Evolutionary conservation across 495 filamentous ascomycete species (phyloP).

Genomic region (Mycothermus thermophilus): DNA sequence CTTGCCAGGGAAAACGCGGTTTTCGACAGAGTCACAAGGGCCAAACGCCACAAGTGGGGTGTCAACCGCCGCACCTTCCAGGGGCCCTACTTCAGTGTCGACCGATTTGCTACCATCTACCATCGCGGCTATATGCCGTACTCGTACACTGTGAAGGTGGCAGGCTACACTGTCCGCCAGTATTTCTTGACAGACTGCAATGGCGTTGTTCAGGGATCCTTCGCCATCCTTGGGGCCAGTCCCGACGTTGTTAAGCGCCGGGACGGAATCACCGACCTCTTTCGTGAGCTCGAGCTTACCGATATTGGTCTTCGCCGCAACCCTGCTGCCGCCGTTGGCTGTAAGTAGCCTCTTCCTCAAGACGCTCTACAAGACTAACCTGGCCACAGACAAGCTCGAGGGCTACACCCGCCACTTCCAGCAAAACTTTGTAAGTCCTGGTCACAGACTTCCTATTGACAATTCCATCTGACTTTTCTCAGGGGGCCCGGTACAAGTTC

Average conservation of each 20-base stretch:
- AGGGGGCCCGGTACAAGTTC: conserved; percentile 79
- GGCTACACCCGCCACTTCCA: conserved; percentile 53
- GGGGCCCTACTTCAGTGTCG: not conserved
- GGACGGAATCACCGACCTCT: conserved; percentile 51
- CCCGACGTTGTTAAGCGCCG: conserved; percentile 29
- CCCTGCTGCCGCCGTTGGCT: conserved; percentile 19
- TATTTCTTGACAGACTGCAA: conserved; percentile 22
- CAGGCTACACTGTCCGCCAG: conserved; percentile 15
- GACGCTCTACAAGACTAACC: too few relatives aligned
- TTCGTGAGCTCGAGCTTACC: conserved; percentile 41
- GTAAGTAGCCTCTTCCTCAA: too few relatives aligned
- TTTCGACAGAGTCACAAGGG: conserved; percentile 1
- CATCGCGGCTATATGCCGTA: conserved; percentile 1
- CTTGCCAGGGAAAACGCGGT: conserved; percentile 6
- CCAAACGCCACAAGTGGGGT: not conserved
- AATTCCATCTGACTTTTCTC: conserved; percentile 7
- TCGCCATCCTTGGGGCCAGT: conserved; percentile 51
- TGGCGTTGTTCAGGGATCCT: conserved; percentile 32
- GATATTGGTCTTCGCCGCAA: conserved; percentile 50
- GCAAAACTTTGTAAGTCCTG: conserved; percentile 51
- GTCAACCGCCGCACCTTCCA: not conserved
- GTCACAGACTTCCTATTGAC: not conserved
- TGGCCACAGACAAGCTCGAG: conserved; percentile 22
- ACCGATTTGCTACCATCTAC: conserved; percentile 3
- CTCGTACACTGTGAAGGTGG: conserved; percentile 7